Evolutionary conservation across 179 eudicot genomes (phyloP).

Genomic region (Carnegiea gigantea): DNA sequence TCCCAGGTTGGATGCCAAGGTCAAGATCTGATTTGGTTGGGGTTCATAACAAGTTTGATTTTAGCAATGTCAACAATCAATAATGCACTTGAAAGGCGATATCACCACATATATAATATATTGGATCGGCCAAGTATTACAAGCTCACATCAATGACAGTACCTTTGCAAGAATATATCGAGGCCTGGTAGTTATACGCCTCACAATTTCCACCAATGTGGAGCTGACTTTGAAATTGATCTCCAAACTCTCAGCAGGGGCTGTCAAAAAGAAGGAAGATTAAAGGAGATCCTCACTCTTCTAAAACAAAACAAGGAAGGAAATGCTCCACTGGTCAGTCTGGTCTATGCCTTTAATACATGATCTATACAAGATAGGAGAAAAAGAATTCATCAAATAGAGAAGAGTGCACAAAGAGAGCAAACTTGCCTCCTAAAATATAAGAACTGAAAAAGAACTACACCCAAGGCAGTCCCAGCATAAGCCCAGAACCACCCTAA

Average conservation of each 20-base stretch:
- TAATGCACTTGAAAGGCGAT: neutral
- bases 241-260: conserved; percentile 86
- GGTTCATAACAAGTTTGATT: neutral
- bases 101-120: neutral
- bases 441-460: neutral
- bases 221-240: conserved; percentile 97
- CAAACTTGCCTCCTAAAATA: neutral
- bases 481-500: neutral
- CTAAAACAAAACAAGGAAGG: conserved; percentile 1
- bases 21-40: neutral
- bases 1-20: neutral
- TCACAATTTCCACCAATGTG: conserved; percentile 91
- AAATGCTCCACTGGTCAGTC: neutral
- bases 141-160: conserved; percentile 20
- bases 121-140: neutral
- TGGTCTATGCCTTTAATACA: neutral
- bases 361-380: no score
- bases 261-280: conserved; percentile 38
- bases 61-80: neutral
- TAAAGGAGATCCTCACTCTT: conserved; percentile 3
- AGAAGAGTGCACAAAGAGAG: no score
- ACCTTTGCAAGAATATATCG: conserved; percentile 99
- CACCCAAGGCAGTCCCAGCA: neutral
- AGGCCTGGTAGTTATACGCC: conserved; percentile 75
- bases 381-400: no score